phyloP scores from a whole-genome alignment of 1,284 basidiomycete species.

The Malassezia brasiliensis region DNA sequence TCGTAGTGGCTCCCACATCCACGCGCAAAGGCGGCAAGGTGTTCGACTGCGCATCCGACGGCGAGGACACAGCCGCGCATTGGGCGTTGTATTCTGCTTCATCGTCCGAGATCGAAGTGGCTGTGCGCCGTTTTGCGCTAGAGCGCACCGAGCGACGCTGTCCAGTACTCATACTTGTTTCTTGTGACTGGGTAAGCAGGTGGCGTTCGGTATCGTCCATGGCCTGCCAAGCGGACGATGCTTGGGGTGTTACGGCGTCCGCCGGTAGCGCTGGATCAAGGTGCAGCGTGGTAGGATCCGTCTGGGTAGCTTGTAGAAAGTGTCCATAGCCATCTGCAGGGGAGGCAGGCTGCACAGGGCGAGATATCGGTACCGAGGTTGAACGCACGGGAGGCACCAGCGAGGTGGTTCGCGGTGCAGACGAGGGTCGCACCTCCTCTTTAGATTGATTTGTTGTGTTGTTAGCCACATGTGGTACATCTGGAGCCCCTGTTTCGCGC shows the following conservation, averaged over 20 bases:
- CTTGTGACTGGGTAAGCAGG: no score
- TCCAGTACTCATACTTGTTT: background rate
- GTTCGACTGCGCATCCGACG: background rate
- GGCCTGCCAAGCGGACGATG: constrained; percentile 4
- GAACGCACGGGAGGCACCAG: background rate
- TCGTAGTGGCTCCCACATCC: constrained; percentile 13
- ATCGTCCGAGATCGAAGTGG: constrained; percentile 13
- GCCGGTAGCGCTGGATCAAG: background rate
- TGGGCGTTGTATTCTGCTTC: constrained; percentile 19
- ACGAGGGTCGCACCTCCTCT: background rate
- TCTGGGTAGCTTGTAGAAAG: constrained; percentile 8
- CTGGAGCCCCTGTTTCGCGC: background rate
- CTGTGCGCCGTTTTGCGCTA: background rate
- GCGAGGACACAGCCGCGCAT: constrained; percentile 1
- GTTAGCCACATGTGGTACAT: background rate
- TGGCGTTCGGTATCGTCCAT: background rate
- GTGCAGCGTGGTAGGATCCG: constrained; percentile 3
- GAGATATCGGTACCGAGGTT: background rate
- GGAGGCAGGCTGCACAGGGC: background rate
- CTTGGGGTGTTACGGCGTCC: constrained; percentile 1
- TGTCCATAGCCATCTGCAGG: background rate
- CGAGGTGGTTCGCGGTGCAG: background rate
- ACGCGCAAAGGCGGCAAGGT: constrained; percentile 11
- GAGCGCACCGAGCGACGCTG: background rate
- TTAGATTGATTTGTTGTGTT: background rate